Conservation (phyloP, 768 basidiomycete species). For the Podaxis rugospora region DNA sequence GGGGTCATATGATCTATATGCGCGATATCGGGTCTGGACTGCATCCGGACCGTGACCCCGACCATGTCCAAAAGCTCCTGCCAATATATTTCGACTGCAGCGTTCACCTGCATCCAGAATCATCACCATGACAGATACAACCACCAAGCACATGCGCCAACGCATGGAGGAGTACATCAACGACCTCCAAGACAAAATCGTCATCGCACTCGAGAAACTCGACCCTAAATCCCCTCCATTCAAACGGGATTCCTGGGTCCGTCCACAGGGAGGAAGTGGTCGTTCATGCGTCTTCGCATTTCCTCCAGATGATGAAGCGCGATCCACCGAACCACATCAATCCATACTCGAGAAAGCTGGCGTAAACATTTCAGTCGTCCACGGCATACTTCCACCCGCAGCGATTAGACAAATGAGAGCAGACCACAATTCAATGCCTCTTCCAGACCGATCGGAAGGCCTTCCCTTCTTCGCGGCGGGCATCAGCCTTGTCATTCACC, state of each 20-base stretch:
- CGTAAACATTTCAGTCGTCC: constrained; percentile 90
- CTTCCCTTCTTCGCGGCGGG: constrained; percentile 95
- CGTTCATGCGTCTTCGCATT: constrained; percentile 78
- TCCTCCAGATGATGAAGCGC: constrained; percentile 30
- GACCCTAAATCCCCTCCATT: constrained; percentile 70
- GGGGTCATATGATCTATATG: too few relatives aligned
- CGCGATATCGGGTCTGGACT: too few relatives aligned
- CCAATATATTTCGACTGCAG: not conserved
- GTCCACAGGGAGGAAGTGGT: constrained; percentile 70
- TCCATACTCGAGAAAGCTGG: constrained; percentile 91
- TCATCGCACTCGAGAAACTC: constrained; percentile 69
- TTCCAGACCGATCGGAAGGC: constrained; percentile 52
- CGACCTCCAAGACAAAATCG: constrained; percentile 75
- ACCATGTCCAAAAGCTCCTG: not conserved
- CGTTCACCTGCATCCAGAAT: too few relatives aligned
- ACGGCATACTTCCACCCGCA: constrained; percentile 81
- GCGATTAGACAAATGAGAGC: constrained; percentile 95
- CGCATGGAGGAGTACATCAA: constrained; percentile 76
- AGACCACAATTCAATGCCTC: constrained; percentile 77
- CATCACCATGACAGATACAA: constrained; percentile 15
- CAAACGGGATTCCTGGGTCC: constrained; percentile 78
- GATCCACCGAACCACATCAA: constrained; percentile 17
- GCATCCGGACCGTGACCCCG: not conserved
- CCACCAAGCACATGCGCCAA: constrained; percentile 57
- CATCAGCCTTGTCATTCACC: constrained; percentile 90